Evolutionary conservation across 1,139 yeast genomes (phyloP), one percentile per base, ranked within the genome.

Genomic region (Zhuliangozyma blackwelliae): DNA sequence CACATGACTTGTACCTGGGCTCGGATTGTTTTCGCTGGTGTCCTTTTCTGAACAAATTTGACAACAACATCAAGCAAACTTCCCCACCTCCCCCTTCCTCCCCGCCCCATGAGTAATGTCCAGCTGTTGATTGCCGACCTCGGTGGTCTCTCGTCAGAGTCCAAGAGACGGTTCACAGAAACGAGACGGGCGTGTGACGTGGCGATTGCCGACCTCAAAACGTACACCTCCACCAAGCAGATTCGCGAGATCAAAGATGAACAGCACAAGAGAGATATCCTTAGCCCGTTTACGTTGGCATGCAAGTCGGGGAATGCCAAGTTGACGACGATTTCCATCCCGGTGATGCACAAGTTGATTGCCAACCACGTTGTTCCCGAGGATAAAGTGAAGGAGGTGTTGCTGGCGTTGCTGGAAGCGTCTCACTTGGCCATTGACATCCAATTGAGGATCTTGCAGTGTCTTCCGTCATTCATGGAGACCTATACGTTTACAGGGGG

Each of bases 371-470:
- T 57, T 2, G 46, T 90, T 9, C 79, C 88, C 0, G 59, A 67
- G 1, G 61, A 65, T 2, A 72, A 77, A 39, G 57, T 86, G 22
- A 66, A 67, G 22, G 57, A 72, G 6, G 68, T 89, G 5, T 61
- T 90, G 25, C 81, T 76, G 27, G 81, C 92, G 0, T 67, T 90
- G 28, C 64, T 68, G 29, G 94, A 85, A 40, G 87, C 95, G 0
- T 75, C 94, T 0, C 82, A 79, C 50, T 64, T 85, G 29, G 87
- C 94, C 0, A 70, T 77, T 25, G 97, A 92, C 35, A 83, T 87
- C 33, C 97, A 90, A 57, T 69, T 92, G 43, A 82, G 89, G 50
- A 82, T 89, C n/a, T 63, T 92, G 27, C 98, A 92, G 61, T 71
- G 88, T 25, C 66, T 90, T 25, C 97, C 97, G 0, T 69, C 82